A percentile compares a stretch with the other conserved stretches of the same genome.
Evolutionary conservation across 1,139 yeast species (phyloP).

Genomic region (Pichia sp.): DNA sequence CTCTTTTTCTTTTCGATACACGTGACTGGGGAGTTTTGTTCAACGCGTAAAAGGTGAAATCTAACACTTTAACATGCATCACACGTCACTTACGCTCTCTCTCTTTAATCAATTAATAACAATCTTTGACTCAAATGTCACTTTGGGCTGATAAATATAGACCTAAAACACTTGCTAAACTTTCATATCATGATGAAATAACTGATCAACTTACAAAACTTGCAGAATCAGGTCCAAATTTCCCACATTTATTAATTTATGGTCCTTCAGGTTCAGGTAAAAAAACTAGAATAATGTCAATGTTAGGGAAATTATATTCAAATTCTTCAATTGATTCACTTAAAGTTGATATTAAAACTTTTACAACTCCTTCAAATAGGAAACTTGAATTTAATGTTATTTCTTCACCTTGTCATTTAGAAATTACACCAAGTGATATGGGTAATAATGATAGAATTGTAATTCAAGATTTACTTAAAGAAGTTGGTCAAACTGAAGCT

Average conservation of each 20-base stretch:
- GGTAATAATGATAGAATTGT: slow-evolving; percentile 93
- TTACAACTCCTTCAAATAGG: slow-evolving; percentile 61
- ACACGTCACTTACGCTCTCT: neutral
- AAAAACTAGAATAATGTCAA: slow-evolving; percentile 83
- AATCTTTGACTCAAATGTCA: slow-evolving; percentile 45
- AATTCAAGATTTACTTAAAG: slow-evolving; percentile 87
- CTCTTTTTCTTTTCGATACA: too few relatives aligned
- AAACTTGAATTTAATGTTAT: slow-evolving; percentile 88
- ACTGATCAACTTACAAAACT: slow-evolving; percentile 50
- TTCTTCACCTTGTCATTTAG: slow-evolving; percentile 83
- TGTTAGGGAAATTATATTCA: slow-evolving; percentile 76
- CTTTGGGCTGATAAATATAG: slow-evolving; percentile 95
- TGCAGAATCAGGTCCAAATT: slow-evolving; percentile 64
- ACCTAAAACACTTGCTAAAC: slow-evolving; percentile 57
- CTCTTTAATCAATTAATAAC: neutral
- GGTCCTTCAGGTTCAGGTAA: slow-evolving; percentile 98
- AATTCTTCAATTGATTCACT: slow-evolving; percentile 62
- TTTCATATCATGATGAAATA: slow-evolving; percentile 62
- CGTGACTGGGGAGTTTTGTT: too few relatives aligned
- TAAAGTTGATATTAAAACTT: slow-evolving; percentile 77
- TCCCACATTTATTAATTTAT: slow-evolving; percentile 85
- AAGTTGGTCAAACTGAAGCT: slow-evolving; percentile 91
- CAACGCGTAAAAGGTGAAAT: neutral
- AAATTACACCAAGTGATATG: slow-evolving; percentile 94
- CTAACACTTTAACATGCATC: neutral